Evolutionary conservation across 805 yeast genomes (phyloP).

Genomic region (Yamadazyma endophytica): DNA sequence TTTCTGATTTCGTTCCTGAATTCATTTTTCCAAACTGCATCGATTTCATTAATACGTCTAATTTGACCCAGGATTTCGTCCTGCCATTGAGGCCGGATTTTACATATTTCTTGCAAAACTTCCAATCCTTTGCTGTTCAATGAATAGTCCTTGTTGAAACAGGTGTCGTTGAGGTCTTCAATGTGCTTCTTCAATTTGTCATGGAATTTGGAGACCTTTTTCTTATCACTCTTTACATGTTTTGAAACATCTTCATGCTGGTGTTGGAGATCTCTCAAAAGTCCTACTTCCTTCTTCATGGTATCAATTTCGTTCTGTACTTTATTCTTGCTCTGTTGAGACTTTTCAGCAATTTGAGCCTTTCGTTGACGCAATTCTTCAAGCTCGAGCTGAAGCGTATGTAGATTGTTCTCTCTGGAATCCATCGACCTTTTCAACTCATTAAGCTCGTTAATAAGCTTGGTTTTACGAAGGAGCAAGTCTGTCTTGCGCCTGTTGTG

Average conservation of each 20-base stretch:
- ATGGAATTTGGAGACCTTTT: slow-evolving; percentile 9
- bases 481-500: slow-evolving; percentile 12
- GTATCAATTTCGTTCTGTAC: slow-evolving; percentile 1
- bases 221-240: slow-evolving; percentile 18
- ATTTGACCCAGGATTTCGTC: slow-evolving; percentile 25
- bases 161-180: slow-evolving; percentile 6
- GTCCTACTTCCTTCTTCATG: slow-evolving; percentile 12
- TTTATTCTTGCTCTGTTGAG: slow-evolving; percentile 2
- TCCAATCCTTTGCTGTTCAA: slow-evolving; percentile 24
- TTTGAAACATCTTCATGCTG: slow-evolving; percentile 23
- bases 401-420: slow-evolving; percentile 7
- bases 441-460: slow-evolving; percentile 21
- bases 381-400: neutral
- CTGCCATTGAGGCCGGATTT: slow-evolving; percentile 33
- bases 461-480: slow-evolving; percentile 29
- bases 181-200: slow-evolving; percentile 1
- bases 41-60: slow-evolving; percentile 20
- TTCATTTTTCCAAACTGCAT: slow-evolving; percentile 26
- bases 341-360: slow-evolving; percentile 1
- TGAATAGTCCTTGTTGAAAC: slow-evolving; percentile 28
- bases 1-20: slow-evolving; percentile 26
- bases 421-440: slow-evolving; percentile 15
- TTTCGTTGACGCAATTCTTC: slow-evolving; percentile 1
- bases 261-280: slow-evolving; percentile 18
- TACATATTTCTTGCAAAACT: slow-evolving; percentile 18